Evolutionary conservation across 352 stramenopile genomes (phyloP).

Genomic region (Phytophthora quininea): DNA sequence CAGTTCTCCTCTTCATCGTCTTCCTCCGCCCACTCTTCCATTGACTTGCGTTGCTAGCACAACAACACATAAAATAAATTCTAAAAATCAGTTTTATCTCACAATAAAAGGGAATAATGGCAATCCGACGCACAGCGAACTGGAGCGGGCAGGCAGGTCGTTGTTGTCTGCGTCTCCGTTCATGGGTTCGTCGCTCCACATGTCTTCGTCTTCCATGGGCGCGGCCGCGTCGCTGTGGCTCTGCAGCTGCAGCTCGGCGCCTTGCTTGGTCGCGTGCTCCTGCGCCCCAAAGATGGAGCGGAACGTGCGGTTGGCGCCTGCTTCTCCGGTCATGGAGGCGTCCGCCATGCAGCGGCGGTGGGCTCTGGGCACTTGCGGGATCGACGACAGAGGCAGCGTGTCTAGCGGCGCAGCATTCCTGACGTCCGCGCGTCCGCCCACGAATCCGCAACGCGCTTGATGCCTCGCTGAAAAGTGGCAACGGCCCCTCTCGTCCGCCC

Average conservation of each 20-base stretch:
- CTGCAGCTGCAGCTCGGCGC: constrained; percentile 19
- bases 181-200: constrained; percentile 57
- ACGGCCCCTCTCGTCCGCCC: constrained; percentile 25
- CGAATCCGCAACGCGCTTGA: constrained; percentile 17
- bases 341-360: constrained; percentile 32
- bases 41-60: constrained; percentile 54
- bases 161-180: constrained; percentile 22
- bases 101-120: constrained; percentile 2
- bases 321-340: constrained; percentile 53
- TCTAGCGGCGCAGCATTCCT: constrained; percentile 52
- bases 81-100: no score
- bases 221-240: constrained; percentile 16
- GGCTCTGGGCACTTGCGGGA: constrained; percentile 5
- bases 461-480: constrained; percentile 40
- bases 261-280: constrained; percentile 23
- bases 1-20: constrained; percentile 83
- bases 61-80: constrained; percentile 1
- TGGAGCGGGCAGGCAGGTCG: constrained; percentile 20
- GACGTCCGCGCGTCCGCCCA: constrained; percentile 27
- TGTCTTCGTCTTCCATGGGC: constrained; percentile 40
- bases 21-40: constrained; percentile 79
- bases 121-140: constrained; percentile 33
- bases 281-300: constrained; percentile 64
- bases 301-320: constrained; percentile 69
- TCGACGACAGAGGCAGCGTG: constrained; percentile 35